Evolutionary conservation across 2,329 filamentous ascomycete species (phyloP), one percentile per base, ranked within the genome.

Genomic region (Exophiala calicioides): DNA sequence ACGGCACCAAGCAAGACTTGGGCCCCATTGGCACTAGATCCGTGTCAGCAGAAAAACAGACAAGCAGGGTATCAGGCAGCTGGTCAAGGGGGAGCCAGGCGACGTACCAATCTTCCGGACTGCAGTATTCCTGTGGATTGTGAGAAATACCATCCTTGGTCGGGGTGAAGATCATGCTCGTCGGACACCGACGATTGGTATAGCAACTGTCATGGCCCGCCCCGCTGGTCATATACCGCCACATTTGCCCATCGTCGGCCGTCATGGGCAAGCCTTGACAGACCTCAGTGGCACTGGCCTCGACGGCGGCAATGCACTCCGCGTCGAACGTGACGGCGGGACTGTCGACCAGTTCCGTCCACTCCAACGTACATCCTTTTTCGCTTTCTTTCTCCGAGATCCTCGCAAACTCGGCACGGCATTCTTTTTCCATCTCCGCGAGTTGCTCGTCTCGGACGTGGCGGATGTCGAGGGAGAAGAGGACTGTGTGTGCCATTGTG

Each of bases 141-240:
- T 85, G 82, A 58, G 78, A 82, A 15, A 85, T 67, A 1, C 82
- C 82, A 53, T 82, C 76, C 59, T 73, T 76, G 52, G 79, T 84
- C 3, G 80, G 80, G n/a, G 84, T 78, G 56, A 85, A 85, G 23
- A 85, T 81, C 82, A 85, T 85, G 40, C 78, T 77, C 1, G 81
- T 84, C 13, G 81, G 82, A 33, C 78, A 80, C 18, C 71, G 69
- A 53, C 76, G 74, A 39, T 76, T 81, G 3, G 81, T 76, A 50
- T 82, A 81, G 9, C 83, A 80, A 53, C 77, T 82, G 57, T 84
- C 81, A 64, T 85, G 81, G 0, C 82, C 81, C 13, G 82, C 82
- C 16, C 82, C 82, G 55, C 74, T 79, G 53, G 77, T 81, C 70
- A 85, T 82, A 18, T 67, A 66, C 43, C 71, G 69, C 35, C 57